phyloP scores from a whole-genome alignment of 2,329 filamentous ascomycete species.

The Xylariaceae sp. region DNA sequence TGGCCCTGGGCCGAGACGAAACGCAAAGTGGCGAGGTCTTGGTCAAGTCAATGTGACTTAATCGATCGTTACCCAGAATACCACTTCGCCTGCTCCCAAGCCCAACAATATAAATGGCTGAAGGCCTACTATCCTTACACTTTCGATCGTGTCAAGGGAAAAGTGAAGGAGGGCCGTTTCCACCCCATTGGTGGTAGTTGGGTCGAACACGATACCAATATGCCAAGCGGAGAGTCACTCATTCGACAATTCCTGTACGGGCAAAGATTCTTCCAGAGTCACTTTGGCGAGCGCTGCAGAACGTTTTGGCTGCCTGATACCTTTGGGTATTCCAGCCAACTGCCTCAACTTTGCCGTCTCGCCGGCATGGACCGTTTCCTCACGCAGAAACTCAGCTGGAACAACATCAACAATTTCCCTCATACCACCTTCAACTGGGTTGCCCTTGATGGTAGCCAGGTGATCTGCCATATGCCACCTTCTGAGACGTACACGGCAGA shows the following conservation, averaged over 20 bases:
- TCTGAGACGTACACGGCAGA: conserved; percentile 93
- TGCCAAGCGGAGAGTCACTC: conserved; percentile 92
- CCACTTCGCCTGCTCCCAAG: conserved; percentile 86
- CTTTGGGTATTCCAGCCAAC: conserved; percentile 92
- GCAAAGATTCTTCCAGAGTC: conserved; percentile 88
- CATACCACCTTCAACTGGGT: conserved; percentile 99
- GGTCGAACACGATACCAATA: conserved; percentile 98
- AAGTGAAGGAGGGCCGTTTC: conserved; percentile 86
- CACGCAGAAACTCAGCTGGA: conserved; percentile 98
- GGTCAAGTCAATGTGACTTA: conserved; percentile 93
- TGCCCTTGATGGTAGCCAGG: conserved; percentile 87
- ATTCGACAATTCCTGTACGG: conserved; percentile 93
- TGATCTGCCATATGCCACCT: conserved; percentile 96
- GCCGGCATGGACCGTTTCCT: conserved; percentile 97
- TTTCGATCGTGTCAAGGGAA: conserved; percentile 84
- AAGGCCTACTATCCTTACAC: conserved; percentile 82
- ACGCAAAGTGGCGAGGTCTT: conserved; percentile 90
- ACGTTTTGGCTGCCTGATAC: conserved; percentile 99
- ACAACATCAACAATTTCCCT: conserved; percentile 98
- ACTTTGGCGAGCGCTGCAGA: conserved; percentile 79
- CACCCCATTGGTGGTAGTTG: conserved; percentile 95
- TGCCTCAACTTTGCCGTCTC: conserved; percentile 87
- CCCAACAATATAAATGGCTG: conserved; percentile 97
- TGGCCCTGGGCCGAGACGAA: conserved; percentile 99
- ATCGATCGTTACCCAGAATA: conserved; percentile 95